These are phyloP conservation scores for Podaxis sp. DNA, from an alignment of 768 basidiomycete genomes.

Conservation along the genomic window DNA sequence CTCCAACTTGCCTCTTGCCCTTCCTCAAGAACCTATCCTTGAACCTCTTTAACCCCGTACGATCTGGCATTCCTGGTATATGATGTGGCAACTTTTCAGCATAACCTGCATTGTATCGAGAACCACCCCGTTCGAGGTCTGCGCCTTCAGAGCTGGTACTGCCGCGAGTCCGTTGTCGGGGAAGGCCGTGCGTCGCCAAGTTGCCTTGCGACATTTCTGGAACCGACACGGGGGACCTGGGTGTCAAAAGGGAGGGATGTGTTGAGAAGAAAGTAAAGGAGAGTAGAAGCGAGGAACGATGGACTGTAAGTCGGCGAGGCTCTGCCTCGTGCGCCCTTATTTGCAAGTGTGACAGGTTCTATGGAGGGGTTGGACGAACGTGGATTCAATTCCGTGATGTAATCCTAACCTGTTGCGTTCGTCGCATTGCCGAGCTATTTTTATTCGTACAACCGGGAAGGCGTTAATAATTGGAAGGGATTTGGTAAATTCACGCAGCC, in stretches of 20 bases:
- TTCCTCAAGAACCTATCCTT: slow-evolving; percentile 45
- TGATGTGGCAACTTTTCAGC: neutral
- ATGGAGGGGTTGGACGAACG: neutral
- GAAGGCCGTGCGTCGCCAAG: neutral
- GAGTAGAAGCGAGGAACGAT: neutral
- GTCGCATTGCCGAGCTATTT: too few relatives aligned
- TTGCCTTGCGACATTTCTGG: neutral
- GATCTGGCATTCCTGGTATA: slow-evolving; percentile 7
- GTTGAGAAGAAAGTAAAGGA: neutral
- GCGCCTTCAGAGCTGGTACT: too few relatives aligned
- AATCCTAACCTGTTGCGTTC: too few relatives aligned
- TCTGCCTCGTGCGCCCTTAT: neutral
- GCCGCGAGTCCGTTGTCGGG: slow-evolving; percentile 1
- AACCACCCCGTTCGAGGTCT: neutral
- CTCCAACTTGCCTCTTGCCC: slow-evolving; percentile 43
- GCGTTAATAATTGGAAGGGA: too few relatives aligned
- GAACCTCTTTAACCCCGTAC: slow-evolving; percentile 23
- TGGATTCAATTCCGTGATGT: neutral
- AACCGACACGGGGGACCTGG: neutral
- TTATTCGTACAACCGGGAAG: too few relatives aligned
- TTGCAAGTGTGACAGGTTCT: neutral
- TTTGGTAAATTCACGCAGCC: too few relatives aligned
- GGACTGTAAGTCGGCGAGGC: neutral
- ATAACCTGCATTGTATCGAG: neutral
- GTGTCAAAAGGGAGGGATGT: neutral